Percentiles rank a stretch among this genome's conserved stretches.
Evolutionary conservation across 345 rosid species (phyloP).

Genomic region (Gossypium longicalyx): DNA sequence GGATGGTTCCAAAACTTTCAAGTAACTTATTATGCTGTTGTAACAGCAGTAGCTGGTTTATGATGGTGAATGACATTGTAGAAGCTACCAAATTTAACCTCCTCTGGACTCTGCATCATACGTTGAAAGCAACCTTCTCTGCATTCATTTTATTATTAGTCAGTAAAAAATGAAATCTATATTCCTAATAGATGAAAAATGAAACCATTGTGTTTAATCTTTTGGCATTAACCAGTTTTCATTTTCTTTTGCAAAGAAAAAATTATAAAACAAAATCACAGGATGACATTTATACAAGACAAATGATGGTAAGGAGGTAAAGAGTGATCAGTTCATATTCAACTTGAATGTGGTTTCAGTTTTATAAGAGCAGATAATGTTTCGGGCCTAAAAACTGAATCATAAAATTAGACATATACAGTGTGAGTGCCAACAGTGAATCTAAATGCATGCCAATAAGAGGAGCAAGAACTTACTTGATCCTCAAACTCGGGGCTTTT

Average conservation of each 20-base stretch:
- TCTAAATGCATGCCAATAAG: too few relatives aligned
- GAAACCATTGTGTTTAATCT: too few relatives aligned
- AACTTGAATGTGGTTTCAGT: not conserved
- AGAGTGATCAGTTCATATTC: not conserved
- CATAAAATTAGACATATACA: not conserved
- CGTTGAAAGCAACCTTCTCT: constrained; percentile 39
- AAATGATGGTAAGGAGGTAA: too few relatives aligned
- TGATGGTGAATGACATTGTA: constrained; percentile 7
- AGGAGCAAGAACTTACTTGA: constrained; percentile 47
- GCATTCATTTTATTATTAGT: constrained; percentile 15
- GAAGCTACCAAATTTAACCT: constrained; percentile 17
- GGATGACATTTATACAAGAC: too few relatives aligned
- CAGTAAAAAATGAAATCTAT: not conserved
- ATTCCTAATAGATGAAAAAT: too few relatives aligned
- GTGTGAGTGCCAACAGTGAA: not conserved
- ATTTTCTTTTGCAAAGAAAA: not conserved
- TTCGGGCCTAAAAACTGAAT: not conserved
- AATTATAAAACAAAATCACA: not conserved
- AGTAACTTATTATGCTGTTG: constrained; percentile 23
- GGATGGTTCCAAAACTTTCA: not conserved
- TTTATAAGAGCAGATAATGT: not conserved
- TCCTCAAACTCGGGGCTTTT: constrained; percentile 74
- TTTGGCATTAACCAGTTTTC: not conserved
- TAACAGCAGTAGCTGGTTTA: constrained; percentile 24
- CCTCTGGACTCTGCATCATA: constrained; percentile 22